A percentile compares a stretch with the other conserved stretches of the same genome.
Conservation (phyloP, 2,329 filamentous ascomycete genomes). For the Alternaria sp. region DNA sequence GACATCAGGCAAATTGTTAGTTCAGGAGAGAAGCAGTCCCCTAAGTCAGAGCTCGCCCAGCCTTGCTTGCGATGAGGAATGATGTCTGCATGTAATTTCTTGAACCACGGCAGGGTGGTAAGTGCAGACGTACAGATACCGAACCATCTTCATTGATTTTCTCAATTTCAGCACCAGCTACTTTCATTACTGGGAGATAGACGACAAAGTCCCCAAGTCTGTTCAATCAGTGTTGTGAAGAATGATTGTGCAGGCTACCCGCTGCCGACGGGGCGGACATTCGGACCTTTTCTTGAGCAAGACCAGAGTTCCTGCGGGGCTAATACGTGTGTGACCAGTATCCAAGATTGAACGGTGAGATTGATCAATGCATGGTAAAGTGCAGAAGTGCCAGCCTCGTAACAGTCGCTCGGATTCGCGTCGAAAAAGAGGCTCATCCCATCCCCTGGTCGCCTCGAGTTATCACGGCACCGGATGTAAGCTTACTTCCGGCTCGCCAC, state of each 20-base stretch:
- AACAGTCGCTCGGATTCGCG: background rate
- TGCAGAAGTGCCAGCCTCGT: background rate
- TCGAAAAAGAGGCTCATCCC: background rate
- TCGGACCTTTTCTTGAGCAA: background rate
- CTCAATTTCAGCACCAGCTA: no score
- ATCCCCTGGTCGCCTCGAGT: no score
- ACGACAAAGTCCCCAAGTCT: no score
- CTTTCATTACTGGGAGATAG: no score
- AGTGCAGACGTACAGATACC: no score
- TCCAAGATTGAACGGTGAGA: background rate
- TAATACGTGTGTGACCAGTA: no score
- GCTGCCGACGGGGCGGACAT: background rate
- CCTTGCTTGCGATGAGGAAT: background rate
- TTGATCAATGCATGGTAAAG: background rate
- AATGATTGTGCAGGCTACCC: no score
- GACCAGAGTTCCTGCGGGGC: no score
- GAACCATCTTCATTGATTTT: no score
- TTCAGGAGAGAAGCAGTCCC: background rate
- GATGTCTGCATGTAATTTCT: background rate
- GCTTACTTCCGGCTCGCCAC: no score
- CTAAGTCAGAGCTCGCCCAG: background rate
- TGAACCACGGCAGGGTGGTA: no score
- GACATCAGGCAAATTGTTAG: background rate
- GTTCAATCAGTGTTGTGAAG: no score
- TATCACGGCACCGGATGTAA: background rate